These are phyloP conservation scores for Kalmusia sp. DNA, from an alignment of 2,329 filamentous ascomycete genomes.

Conservation along the genomic window DNA sequence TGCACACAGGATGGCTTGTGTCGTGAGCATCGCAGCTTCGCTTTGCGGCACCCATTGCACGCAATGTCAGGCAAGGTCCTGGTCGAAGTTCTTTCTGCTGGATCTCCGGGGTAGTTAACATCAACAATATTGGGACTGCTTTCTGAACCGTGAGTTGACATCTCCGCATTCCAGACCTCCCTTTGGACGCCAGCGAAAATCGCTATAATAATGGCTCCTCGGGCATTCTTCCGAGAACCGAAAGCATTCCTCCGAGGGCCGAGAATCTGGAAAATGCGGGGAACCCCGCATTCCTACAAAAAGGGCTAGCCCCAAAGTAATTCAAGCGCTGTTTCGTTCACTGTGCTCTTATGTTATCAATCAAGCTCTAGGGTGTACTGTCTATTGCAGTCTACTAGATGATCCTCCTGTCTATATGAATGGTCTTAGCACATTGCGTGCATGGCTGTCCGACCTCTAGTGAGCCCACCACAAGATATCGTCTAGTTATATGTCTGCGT, in stretches of 20 bases:
- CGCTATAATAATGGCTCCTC: neutral
- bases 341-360: neutral
- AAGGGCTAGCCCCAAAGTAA: neutral
- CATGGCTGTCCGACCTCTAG: constrained; percentile 4
- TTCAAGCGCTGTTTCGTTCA: no score
- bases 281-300: neutral
- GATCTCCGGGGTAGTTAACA: neutral
- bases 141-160: constrained; percentile 3
- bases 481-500: no score
- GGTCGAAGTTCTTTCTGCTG: neutral
- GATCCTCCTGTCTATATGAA: neutral
- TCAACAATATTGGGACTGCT: neutral
- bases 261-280: neutral
- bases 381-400: no score
- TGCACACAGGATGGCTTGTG: constrained; percentile 22
- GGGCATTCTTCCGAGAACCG: neutral
- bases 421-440: neutral
- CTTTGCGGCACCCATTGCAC: constrained; percentile 25
- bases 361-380: no score
- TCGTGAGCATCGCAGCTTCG: constrained; percentile 26
- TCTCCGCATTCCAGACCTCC: neutral
- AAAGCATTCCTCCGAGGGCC: neutral
- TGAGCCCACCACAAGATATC: constrained; percentile 23
- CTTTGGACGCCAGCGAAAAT: no score
- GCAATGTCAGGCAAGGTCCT: constrained; percentile 12